These are phyloP conservation scores for Chytriomyces sp. DNA, from an alignment of 192 early-diverging fungal species.

Conservation along the genomic window DNA sequence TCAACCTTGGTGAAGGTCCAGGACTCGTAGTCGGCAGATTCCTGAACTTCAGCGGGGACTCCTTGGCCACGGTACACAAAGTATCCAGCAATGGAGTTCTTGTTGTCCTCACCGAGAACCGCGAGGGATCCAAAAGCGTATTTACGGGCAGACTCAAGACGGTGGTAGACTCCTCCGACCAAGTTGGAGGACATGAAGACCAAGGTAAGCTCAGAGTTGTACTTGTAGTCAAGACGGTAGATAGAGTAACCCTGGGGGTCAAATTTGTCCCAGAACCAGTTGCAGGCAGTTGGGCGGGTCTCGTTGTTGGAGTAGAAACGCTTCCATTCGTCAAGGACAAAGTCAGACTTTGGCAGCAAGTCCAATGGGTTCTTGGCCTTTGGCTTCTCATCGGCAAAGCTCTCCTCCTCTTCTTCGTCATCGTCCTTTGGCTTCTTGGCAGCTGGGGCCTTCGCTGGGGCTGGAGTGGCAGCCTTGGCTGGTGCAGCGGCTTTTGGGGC, in stretches of 20 bases:
- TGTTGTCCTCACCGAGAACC: conserved; percentile 80
- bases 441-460: conserved; percentile 61
- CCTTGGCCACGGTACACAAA: conserved; percentile 90
- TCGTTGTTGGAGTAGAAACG: conserved; percentile 97
- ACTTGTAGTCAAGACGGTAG: conserved; percentile 94
- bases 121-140: conserved; percentile 91
- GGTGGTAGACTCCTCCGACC: conserved; percentile 89
- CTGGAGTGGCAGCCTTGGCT: conserved; percentile 28
- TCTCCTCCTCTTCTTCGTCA: conserved; percentile 67
- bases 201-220: conserved; percentile 89
- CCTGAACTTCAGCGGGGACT: conserved; percentile 76
- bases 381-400: conserved; percentile 71
- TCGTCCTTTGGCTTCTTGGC: conserved; percentile 62
- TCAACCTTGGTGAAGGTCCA: conserved; percentile 83
- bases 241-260: conserved; percentile 89
- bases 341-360: conserved; percentile 78
- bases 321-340: conserved; percentile 94
- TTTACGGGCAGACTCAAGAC: conserved; percentile 90
- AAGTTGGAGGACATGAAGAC: conserved; percentile 93
- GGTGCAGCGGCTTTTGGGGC: conserved; percentile 36
- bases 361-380: conserved; percentile 93
- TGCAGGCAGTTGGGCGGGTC: conserved; percentile 78
- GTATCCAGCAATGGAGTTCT: conserved; percentile 92
- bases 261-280: conserved; percentile 94
- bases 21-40: conserved; percentile 88